These are phyloP conservation scores for Casaregolazyma suthepensis DNA, from an alignment of 1,139 yeast genomes.

Conservation along the genomic window DNA sequence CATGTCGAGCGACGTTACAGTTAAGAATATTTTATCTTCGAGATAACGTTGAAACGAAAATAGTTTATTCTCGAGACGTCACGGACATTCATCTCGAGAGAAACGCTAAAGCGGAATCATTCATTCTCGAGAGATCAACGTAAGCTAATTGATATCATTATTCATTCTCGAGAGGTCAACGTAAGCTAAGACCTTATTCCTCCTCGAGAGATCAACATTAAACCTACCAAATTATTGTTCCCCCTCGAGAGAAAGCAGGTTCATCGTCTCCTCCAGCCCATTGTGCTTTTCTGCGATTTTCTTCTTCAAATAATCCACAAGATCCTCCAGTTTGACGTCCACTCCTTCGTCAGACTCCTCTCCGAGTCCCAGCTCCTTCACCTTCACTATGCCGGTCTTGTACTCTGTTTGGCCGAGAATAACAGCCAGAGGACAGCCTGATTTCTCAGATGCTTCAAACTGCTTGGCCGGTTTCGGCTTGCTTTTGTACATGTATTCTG, in stretches of 20 bases:
- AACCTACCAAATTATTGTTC: background rate
- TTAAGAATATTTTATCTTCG: too few relatives aligned
- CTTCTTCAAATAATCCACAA: constrained; percentile 49
- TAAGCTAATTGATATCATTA: too few relatives aligned
- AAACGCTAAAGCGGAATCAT: too few relatives aligned
- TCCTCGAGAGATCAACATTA: background rate
- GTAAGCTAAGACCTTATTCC: background rate
- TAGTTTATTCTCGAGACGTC: too few relatives aligned
- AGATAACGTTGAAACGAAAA: too few relatives aligned
- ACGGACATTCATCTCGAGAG: too few relatives aligned
- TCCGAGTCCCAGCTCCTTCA: constrained; percentile 84
- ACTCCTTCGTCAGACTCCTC: constrained; percentile 87
- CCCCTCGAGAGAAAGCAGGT: constrained; percentile 1
- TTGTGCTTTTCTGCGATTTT: constrained; percentile 37
- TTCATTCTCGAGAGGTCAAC: too few relatives aligned
- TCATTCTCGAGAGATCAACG: too few relatives aligned
- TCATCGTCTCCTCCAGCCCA: constrained; percentile 7
- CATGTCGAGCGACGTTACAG: too few relatives aligned
- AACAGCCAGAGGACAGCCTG: constrained; percentile 86
- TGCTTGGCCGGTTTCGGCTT: constrained; percentile 94
- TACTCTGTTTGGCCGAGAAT: constrained; percentile 93
- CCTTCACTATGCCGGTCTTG: constrained; percentile 71
- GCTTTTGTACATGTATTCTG: constrained; percentile 85
- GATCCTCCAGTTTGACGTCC: constrained; percentile 53
- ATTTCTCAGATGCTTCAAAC: constrained; percentile 93